Conservation (phyloP, 2,329 filamentous ascomycete genomes). For the Pseudogymnoascus sp. region DNA sequence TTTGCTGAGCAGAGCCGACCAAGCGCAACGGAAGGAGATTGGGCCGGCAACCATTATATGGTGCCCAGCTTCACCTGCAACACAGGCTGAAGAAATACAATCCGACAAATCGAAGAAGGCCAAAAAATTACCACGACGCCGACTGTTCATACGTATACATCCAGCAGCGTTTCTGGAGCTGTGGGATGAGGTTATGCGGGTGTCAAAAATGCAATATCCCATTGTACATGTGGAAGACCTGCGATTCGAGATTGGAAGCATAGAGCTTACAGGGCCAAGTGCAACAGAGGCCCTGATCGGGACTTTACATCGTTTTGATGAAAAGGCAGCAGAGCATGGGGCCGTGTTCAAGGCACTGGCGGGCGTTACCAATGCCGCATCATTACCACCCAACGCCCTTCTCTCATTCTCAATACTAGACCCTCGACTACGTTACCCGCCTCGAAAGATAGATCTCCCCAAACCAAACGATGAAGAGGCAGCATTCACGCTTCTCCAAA, state of each 20-base stretch:
- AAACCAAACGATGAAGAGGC: slow-evolving; percentile 31
- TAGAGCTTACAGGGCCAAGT: slow-evolving; percentile 63
- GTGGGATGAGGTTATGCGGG: slow-evolving; percentile 53
- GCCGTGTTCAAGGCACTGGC: slow-evolving; percentile 45
- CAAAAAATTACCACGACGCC: slow-evolving; percentile 33
- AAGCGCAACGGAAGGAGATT: slow-evolving; percentile 50
- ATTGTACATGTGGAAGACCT: slow-evolving; percentile 57
- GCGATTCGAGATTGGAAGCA: slow-evolving; percentile 65
- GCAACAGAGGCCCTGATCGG: slow-evolving; percentile 72
- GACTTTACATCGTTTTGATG: slow-evolving; percentile 50
- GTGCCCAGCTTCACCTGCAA: slow-evolving; percentile 43
- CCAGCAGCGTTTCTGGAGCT: slow-evolving; percentile 68
- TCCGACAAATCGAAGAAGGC: slow-evolving; percentile 26
- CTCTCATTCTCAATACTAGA: slow-evolving; percentile 70
- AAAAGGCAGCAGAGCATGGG: slow-evolving; percentile 37
- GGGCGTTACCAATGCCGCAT: slow-evolving; percentile 59
- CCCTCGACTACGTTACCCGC: slow-evolving; percentile 73
- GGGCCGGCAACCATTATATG: slow-evolving; percentile 70
- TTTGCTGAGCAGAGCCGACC: slow-evolving; percentile 51
- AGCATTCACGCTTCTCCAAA: slow-evolving; percentile 43
- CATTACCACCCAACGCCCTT: slow-evolving; percentile 62
- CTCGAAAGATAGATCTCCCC: slow-evolving; percentile 44
- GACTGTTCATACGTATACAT: slow-evolving; percentile 68
- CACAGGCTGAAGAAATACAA: slow-evolving; percentile 19
- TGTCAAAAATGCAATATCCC: slow-evolving; percentile 56